Base-by-base conservation (phyloP, 805 yeast genomes). In the Hanseniaspora lindneri region DNA sequence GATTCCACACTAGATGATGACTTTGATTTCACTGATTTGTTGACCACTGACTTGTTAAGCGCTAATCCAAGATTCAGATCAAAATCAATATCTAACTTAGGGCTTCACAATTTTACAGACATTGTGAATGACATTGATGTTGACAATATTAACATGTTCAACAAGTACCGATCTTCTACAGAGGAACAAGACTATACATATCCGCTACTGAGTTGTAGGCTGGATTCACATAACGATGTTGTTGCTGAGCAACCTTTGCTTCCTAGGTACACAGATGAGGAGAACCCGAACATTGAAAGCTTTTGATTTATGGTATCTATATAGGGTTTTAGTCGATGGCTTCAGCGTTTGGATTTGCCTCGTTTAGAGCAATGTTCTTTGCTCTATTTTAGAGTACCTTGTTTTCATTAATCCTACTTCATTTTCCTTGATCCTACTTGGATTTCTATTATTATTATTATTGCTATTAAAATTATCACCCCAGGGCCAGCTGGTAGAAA, bases 151-250 rank as follows among this genome's bases (percentile, higher is more conserved):
- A 41, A 32, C 27, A 39, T 14, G 20, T 41, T 35, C 14, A 41
- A 39, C 16, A 30, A 35, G 13, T 25, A 28, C 17, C 35, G 29
- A 24, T 51, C 48, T 10, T 36, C 59, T 2, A 48, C 51, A 17
- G 66, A 64, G 33, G 56, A 62, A 34, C 62, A 76, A 54, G 76
- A 76, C 7, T 89, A 87, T 56, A 79, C 77, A 40, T 88, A 84
- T 61, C 95, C 95, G 2, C 76, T 76, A 54, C 63, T 85, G 55
- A 70, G 79, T 0, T 75, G 73, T 43, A 74, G 76, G 4, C 65
- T 89, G 39, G n/a, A n/a, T n/a, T n/a, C n/a, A n/a, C n/a, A n/a
- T n/a, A n/a, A n/a, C n/a, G n/a, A n/a, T n/a, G n/a, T n/a, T n/a
- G n/a, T 33, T 4, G 14, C 25, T 35, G 27, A 20, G 3, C n/a